Evolutionary conservation across 2,329 filamentous ascomycete species (phyloP).

Genomic region (Balansia obtecta): DNA sequence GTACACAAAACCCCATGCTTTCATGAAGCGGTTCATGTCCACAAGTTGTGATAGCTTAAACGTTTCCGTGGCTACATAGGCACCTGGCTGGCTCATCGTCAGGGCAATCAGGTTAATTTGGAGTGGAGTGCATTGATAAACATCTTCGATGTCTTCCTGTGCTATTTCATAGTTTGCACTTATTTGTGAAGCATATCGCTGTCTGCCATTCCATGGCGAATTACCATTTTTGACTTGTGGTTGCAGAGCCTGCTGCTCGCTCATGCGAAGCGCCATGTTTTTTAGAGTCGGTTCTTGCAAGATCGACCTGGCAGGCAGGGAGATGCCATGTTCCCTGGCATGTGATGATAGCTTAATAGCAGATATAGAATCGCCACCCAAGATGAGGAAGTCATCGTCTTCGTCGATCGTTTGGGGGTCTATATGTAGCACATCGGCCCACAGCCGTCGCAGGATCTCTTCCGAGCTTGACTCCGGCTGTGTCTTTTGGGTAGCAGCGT

Average conservation of each 20-base stretch:
- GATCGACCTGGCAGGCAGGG: neutral
- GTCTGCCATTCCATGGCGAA: neutral
- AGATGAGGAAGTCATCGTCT: neutral
- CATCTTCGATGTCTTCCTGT: neutral
- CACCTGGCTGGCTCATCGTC: neutral
- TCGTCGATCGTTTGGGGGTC: neutral
- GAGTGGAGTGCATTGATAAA: neutral
- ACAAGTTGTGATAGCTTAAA: neutral
- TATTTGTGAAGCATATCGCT: neutral
- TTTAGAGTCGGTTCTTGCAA: neutral
- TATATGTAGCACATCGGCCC: neutral
- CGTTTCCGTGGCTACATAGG: neutral
- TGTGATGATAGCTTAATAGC: neutral
- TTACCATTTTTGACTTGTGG: neutral
- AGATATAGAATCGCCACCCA: neutral
- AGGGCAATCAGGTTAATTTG: neutral
- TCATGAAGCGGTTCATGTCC: neutral
- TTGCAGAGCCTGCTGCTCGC: neutral
- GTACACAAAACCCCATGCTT: neutral
- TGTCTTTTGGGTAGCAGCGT: neutral
- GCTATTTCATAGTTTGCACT: neutral
- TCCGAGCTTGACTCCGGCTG: neutral
- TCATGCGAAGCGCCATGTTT: neutral
- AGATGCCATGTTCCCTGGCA: neutral
- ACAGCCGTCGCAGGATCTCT: neutral